These are phyloP conservation scores for Cnidoscolus chayamansa DNA, from an alignment of 441 rosid genomes.

Conservation along the genomic window DNA sequence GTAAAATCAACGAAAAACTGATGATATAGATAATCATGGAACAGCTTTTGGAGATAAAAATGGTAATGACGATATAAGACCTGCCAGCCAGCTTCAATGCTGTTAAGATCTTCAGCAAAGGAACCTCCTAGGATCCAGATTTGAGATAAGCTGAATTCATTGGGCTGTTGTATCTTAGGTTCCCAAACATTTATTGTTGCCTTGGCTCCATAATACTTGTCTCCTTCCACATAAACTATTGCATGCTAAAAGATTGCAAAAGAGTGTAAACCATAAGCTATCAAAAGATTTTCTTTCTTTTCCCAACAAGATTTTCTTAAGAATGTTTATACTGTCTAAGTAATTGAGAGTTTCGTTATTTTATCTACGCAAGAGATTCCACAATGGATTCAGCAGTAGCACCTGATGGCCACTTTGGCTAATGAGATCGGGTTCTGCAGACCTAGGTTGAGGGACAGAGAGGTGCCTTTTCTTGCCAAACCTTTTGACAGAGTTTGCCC, in stretches of 20 bases:
- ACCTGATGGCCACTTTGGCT: slow-evolving; percentile 82
- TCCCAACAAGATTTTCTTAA: background rate
- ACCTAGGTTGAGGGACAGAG: slow-evolving; percentile 54
- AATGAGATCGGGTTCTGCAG: slow-evolving; percentile 50
- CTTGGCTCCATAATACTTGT: slow-evolving; percentile 76
- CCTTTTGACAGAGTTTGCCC: slow-evolving; percentile 67
- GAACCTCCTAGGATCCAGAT: slow-evolving; percentile 90
- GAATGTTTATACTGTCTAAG: background rate
- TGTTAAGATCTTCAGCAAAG: slow-evolving; percentile 81
- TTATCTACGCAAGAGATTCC: background rate
- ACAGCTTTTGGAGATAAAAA: background rate
- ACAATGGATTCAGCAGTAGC: background rate
- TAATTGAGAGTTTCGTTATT: background rate
- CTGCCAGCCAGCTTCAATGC: slow-evolving; percentile 99
- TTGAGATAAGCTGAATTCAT: slow-evolving; percentile 92
- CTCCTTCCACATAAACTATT: slow-evolving; percentile 83
- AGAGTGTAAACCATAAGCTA: background rate
- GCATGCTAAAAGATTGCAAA: slow-evolving; percentile 55
- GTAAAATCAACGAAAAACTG: background rate
- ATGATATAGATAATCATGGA: background rate
- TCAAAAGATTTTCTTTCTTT: background rate
- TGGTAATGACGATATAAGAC: slow-evolving; percentile 24
- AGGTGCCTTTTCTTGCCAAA: slow-evolving; percentile 68
- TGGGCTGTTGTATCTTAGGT: slow-evolving; percentile 72
- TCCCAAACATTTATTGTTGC: slow-evolving; percentile 91